Base-by-base conservation (phyloP, 768 basidiomycete species). In the Pleurotus giganteus region DNA sequence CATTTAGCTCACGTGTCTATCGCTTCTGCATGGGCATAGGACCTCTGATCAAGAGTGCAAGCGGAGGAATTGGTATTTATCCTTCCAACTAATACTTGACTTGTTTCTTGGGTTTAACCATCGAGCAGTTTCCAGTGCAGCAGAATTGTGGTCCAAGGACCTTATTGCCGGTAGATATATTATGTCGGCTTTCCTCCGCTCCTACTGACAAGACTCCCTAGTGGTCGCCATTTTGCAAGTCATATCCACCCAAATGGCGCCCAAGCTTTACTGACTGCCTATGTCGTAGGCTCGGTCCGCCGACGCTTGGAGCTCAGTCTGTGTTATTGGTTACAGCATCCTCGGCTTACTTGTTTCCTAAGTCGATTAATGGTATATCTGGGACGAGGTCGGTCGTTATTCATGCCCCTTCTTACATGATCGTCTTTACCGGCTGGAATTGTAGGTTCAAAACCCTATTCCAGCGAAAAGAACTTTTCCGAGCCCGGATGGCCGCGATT, bases 101-200 rank as follows among this genome's bases (percentile, higher is more conserved):
- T 21, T 29, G 9, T 32, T 28, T 32, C 34, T 50, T 15, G 17
- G 15, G 32, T 32, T 17, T 28, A 21, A 21, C 17, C 13, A 4
- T 28, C 28, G 23, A 27, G 23, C 29, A 56, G 49, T 34, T 31
- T 26, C 34, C 34, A 52, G 26, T 31, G 57, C 57, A n/a, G 26
- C 53, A 7, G 42, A 57, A 26, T 45, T 31, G 7, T 57, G 57
- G 57, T 53, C 57, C 17, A 57, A 57, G 27, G 57, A 57, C 27
- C 9, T 54, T 15, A 32, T 41, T 8, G 47, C 53, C 11, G 12
- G 57, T 57, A 34, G 37, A 53, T 54, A 44, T 28, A 27, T 15
- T 15, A 15, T 17, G 17, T 23, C 19, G 39, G 15, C 3, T n/a
- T 44, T 7, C 27, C 9, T 17, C 3, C 19, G 36, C n/a, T 17